These are phyloP conservation scores for Arctium lappa DNA, from an alignment of 129 eudicot genomes.

Conservation along the genomic window DNA sequence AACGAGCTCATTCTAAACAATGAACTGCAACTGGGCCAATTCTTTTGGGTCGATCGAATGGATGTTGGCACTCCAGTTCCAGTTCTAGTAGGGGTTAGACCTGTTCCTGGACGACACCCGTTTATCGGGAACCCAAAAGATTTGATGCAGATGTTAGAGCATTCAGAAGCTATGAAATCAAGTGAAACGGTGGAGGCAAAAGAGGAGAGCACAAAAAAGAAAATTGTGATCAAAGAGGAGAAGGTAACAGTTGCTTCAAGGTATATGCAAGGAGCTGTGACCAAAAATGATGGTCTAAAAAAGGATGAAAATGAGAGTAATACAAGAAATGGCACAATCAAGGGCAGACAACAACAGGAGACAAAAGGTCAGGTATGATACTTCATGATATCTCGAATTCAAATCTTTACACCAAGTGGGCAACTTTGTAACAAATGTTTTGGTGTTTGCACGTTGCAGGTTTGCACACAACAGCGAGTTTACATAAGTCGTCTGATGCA, in stretches of 20 bases:
- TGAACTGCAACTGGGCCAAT: constrained; percentile 83
- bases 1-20: constrained; percentile 80
- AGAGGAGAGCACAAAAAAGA: constrained; percentile 47
- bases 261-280: constrained; percentile 77
- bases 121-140: constrained; percentile 81
- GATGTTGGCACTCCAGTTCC: constrained; percentile 84
- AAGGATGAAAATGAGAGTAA: constrained; percentile 37
- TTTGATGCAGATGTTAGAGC: constrained; percentile 86
- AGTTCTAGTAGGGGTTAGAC: constrained; percentile 70
- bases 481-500: constrained; percentile 36
- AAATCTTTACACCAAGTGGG: background rate
- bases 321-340: constrained; percentile 30
- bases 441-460: constrained; percentile 28
- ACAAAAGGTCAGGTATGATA: constrained; percentile 61
- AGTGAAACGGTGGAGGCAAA: constrained; percentile 32
- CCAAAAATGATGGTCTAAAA: constrained; percentile 30
- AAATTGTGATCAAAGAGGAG: constrained; percentile 80
- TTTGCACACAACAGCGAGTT: constrained; percentile 31
- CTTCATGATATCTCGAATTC: background rate
- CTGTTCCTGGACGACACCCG: constrained; percentile 81
- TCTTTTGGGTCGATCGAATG: constrained; percentile 77
- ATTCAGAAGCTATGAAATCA: constrained; percentile 43
- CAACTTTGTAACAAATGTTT: background rate
- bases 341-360: constrained; percentile 42
- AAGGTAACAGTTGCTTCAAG: constrained; percentile 74